Evolutionary conservation across 805 yeast genomes (phyloP).

Genomic region (Lachancea fermentati): DNA sequence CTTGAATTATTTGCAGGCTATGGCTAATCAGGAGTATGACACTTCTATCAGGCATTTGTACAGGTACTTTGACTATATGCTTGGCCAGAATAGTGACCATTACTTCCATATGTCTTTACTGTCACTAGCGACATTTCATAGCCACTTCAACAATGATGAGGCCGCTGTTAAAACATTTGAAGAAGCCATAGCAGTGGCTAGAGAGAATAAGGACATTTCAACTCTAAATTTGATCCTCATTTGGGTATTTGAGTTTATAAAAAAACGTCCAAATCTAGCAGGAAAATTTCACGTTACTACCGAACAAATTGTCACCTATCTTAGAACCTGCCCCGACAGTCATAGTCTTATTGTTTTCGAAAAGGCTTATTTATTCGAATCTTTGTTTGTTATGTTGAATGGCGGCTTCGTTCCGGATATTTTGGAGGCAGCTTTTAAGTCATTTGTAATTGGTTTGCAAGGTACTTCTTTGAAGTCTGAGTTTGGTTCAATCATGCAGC

Average conservation of each 20-base stretch:
- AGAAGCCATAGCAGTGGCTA: slow-evolving; percentile 81
- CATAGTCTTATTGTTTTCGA: slow-evolving; percentile 36
- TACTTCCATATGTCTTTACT: slow-evolving; percentile 75
- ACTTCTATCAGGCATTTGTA: slow-evolving; percentile 48
- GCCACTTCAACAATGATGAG: slow-evolving; percentile 56
- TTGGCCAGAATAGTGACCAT: slow-evolving; percentile 55
- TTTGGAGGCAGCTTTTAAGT: slow-evolving; percentile 52
- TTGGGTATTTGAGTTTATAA: slow-evolving; percentile 68
- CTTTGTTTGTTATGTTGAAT: slow-evolving; percentile 46
- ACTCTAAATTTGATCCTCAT: slow-evolving; percentile 68
- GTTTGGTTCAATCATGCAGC: slow-evolving; percentile 15
- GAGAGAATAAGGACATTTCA: slow-evolving; percentile 72
- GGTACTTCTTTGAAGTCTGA: slow-evolving; percentile 29
- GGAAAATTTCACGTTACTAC: slow-evolving; percentile 51
- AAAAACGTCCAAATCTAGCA: slow-evolving; percentile 54
- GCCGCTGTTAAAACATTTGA: slow-evolving; percentile 76
- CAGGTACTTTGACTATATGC: slow-evolving; percentile 66
- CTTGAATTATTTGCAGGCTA: slow-evolving; percentile 18
- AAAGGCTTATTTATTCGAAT: slow-evolving; percentile 61
- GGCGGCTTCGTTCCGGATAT: slow-evolving; percentile 43
- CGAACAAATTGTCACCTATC: slow-evolving; percentile 60
- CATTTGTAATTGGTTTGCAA: slow-evolving; percentile 49
- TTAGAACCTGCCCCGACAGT: slow-evolving; percentile 28
- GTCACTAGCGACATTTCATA: slow-evolving; percentile 65
- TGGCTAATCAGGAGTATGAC: slow-evolving; percentile 20